Evolutionary conservation across 2,329 filamentous ascomycete genomes (phyloP).

Genomic region (Didymella exigua): DNA sequence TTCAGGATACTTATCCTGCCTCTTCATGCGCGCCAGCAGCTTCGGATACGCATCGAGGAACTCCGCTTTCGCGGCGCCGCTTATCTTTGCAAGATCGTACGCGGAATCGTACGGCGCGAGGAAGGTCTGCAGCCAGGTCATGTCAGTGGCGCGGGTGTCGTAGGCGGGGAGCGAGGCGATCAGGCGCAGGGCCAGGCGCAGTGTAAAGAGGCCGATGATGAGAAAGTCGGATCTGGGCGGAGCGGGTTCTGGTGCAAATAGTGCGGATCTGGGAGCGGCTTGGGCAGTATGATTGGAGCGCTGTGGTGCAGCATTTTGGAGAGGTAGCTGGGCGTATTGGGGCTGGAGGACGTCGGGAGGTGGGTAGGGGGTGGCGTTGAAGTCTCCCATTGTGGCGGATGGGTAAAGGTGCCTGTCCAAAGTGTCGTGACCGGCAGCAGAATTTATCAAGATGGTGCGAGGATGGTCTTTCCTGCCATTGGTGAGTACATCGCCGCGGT

Average conservation of each 20-base stretch:
- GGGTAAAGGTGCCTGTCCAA: no score
- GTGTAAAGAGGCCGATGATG: slow-evolving; percentile 35
- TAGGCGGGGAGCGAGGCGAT: slow-evolving; percentile 26
- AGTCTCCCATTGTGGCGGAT: not conserved
- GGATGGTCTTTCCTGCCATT: no score
- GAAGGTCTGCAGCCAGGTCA: slow-evolving; percentile 29
- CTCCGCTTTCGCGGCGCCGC: slow-evolving; percentile 16
- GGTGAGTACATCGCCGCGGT: not conserved
- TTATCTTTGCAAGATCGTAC: slow-evolving; percentile 28
- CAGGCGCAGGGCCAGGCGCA: slow-evolving; percentile 26
- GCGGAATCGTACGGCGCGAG: slow-evolving; percentile 19
- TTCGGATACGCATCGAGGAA: slow-evolving; percentile 24
- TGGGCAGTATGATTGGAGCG: not conserved
- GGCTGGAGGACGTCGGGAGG: not conserved
- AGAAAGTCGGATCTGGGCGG: slow-evolving; percentile 11
- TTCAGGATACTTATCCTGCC: slow-evolving; percentile 25
- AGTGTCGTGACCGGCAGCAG: no score
- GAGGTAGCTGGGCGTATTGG: not conserved
- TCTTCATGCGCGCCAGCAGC: slow-evolving; percentile 31
- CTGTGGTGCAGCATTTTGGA: not conserved
- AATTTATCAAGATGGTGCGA: not conserved
- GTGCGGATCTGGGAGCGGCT: not conserved
- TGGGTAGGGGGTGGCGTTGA: not conserved
- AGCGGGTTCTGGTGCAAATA: no score
- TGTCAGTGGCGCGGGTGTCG: slow-evolving; percentile 17